Conservation (phyloP, 2,329 filamentous ascomycete species). For the Ophiostoma triangulosporum region DNA sequence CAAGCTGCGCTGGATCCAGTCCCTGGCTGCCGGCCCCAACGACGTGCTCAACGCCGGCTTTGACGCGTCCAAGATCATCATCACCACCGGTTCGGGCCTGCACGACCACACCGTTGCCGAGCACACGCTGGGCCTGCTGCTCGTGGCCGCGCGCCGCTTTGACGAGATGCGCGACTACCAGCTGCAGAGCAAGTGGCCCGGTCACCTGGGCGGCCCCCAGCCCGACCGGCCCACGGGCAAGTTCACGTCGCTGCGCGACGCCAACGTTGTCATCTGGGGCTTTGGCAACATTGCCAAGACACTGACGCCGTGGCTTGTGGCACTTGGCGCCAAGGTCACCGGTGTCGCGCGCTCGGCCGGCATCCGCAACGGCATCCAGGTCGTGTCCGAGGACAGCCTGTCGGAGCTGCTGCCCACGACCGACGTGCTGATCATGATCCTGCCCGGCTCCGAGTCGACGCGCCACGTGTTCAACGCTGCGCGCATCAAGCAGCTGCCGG, state of each 20-base stretch:
- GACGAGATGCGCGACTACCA: conserved; percentile 34
- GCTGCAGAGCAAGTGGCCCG: conserved; percentile 29
- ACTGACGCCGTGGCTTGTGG: conserved; percentile 26
- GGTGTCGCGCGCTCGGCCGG: conserved; percentile 44
- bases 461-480: conserved; percentile 27
- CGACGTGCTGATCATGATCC: conserved; percentile 35
- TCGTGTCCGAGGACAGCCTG: conserved; percentile 27
- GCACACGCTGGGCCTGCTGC: conserved; percentile 30
- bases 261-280: conserved; percentile 33
- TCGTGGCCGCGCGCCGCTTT: conserved; percentile 26
- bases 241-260: conserved; percentile 31
- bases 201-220: conserved; percentile 31
- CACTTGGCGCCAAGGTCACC: conserved; percentile 40
- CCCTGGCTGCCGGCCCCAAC: conserved; percentile 35
- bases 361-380: conserved; percentile 36
- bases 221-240: conserved; percentile 21
- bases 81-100: conserved; percentile 33
- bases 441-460: conserved; percentile 28
- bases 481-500: conserved; percentile 25
- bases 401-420: conserved; percentile 26
- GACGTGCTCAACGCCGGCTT: conserved; percentile 35
- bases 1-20: conserved; percentile 35
- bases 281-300: conserved; percentile 36
- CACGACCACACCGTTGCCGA: conserved; percentile 36
- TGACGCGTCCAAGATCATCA: conserved; percentile 21